Percentiles rank a stretch among this genome's conserved stretches.
Evolutionary conservation across 1,284 basidiomycete genomes (phyloP).

Genomic region (Moesziomyces sp.): DNA sequence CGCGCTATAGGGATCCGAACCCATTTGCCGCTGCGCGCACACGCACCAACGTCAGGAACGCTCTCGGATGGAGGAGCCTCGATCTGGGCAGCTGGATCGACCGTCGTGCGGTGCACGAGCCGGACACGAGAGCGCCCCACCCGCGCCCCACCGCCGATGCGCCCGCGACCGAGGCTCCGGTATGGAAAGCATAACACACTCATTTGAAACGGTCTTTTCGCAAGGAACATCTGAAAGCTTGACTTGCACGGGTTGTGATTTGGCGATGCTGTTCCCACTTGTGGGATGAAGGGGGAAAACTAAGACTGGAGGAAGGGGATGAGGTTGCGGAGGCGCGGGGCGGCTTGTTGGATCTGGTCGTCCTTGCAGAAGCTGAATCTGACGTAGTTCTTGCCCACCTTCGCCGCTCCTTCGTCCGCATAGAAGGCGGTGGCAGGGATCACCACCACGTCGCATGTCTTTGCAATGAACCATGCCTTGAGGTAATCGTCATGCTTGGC

Average conservation of each 20-base stretch:
- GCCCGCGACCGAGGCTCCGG: neutral
- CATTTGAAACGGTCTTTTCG: neutral
- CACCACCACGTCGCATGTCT: constrained; percentile 61
- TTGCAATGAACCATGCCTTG: constrained; percentile 70
- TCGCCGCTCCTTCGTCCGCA: constrained; percentile 39
- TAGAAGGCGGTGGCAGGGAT: constrained; percentile 66
- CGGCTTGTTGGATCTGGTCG: constrained; percentile 57
- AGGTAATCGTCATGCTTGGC: constrained; percentile 89
- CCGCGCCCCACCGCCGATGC: constrained; percentile 5
- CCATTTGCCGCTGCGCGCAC: constrained; percentile 42
- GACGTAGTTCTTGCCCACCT: constrained; percentile 56
- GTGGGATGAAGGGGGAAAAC: no score
- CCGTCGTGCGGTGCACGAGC: constrained; percentile 1
- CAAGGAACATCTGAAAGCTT: neutral
- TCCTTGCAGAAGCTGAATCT: constrained; percentile 66
- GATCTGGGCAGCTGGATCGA: constrained; percentile 48
- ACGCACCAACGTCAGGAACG: constrained; percentile 35
- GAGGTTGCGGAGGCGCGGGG: constrained; percentile 49
- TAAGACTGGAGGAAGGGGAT: constrained; percentile 19
- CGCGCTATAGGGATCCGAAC: constrained; percentile 46
- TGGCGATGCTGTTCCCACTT: no score
- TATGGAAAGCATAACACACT: constrained; percentile 10
- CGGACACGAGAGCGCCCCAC: constrained; percentile 12
- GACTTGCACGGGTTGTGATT: no score
- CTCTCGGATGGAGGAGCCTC: constrained; percentile 43